These are phyloP conservation scores for Moesziomyces parantarcticus DNA, from an alignment of 1,284 basidiomycete genomes.

Conservation along the genomic window DNA sequence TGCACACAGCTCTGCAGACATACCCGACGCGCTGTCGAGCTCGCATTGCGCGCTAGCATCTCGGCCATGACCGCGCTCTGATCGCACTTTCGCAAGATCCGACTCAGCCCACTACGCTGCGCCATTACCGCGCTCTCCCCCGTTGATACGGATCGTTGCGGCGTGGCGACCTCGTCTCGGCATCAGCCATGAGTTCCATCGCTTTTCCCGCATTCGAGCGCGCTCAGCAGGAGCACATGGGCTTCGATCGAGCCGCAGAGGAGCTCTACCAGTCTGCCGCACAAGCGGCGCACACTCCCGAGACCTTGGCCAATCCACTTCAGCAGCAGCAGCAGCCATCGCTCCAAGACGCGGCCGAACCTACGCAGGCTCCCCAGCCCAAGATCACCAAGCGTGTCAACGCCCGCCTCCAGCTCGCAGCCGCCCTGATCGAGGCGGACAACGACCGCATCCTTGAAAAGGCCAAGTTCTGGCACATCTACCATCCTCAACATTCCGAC, in stretches of 20 bases:
- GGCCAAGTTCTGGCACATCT: conserved; percentile 44
- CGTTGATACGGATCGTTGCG: not conserved
- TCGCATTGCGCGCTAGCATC: too few species aligned
- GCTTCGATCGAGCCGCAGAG: conserved; percentile 23
- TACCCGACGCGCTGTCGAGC: too few species aligned
- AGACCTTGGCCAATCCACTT: conserved; percentile 3
- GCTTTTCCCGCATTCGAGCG: conserved; percentile 41
- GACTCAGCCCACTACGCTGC: not conserved
- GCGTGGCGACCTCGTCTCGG: too few species aligned
- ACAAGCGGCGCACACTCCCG: conserved; percentile 13
- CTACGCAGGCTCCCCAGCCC: conserved; percentile 17
- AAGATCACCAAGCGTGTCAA: conserved; percentile 57
- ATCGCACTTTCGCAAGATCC: not conserved
- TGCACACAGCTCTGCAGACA: too few species aligned
- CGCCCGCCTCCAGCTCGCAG: conserved; percentile 61
- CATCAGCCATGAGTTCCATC: conserved; percentile 28
- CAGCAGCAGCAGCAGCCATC: not conserved
- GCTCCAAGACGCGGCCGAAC: conserved; percentile 3
- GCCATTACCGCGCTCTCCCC: not conserved
- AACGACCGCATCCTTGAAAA: conserved; percentile 59
- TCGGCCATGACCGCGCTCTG: not conserved
- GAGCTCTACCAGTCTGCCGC: conserved; percentile 34
- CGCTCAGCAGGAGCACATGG: conserved; percentile 45
- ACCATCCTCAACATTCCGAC: conserved; percentile 29
- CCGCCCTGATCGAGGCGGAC: conserved; percentile 66